phyloP scores from a whole-genome alignment of 345 rosid genomes.

The Lepidium aucheri region DNA sequence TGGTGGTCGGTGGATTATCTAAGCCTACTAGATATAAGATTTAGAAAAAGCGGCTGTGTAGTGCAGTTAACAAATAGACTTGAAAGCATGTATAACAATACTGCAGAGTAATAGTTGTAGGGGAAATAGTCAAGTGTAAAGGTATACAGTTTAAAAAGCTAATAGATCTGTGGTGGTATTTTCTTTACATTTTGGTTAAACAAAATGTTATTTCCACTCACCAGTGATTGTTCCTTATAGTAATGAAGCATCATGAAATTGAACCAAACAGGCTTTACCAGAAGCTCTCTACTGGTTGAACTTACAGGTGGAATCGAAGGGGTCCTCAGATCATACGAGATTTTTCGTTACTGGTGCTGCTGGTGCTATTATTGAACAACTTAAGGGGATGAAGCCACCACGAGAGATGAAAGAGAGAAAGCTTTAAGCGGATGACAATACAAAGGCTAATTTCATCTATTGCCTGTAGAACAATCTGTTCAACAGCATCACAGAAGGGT shows the following conservation, averaged over 20 bases:
- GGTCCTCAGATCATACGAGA: conserved; percentile 51
- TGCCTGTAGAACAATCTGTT: conserved; percentile 3
- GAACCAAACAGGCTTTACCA: conserved; percentile 54
- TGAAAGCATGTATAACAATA: background rate
- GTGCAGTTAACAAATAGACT: background rate
- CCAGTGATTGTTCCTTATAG: conserved; percentile 24
- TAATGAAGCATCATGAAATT: conserved; percentile 66
- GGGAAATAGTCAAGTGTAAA: background rate
- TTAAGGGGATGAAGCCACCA: conserved; percentile 20
- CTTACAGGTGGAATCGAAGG: conserved; percentile 68
- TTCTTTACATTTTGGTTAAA: background rate
- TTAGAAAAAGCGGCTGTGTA: background rate
- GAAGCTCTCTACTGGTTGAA: conserved; percentile 99
- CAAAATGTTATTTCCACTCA: conserved; percentile 13
- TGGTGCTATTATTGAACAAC: conserved; percentile 53
- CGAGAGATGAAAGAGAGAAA: background rate
- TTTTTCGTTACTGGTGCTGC: conserved; percentile 45
- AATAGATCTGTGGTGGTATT: background rate
- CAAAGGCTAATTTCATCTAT: conserved; percentile 1
- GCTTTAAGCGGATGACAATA: background rate
- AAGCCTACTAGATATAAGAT: background rate
- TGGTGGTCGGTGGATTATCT: background rate
- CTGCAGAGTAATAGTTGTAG: background rate
- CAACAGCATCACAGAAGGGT: conserved; percentile 6
- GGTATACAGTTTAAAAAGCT: too few relatives aligned